Evolutionary conservation across 2,329 filamentous ascomycete genomes (phyloP).

Genomic region (Stagonosporopsis rhizophila): DNA sequence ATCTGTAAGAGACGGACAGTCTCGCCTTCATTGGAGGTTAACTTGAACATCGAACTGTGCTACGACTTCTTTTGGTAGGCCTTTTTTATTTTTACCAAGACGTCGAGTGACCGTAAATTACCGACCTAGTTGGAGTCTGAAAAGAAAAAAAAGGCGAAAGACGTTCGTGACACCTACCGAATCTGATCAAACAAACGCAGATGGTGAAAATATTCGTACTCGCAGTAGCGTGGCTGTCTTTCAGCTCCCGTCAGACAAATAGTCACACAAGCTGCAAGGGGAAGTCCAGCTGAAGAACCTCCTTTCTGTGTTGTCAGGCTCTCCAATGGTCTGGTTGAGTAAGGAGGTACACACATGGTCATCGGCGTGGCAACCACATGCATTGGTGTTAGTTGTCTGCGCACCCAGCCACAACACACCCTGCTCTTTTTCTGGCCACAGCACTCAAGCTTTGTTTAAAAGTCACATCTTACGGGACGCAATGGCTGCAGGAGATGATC

Average conservation of each 20-base stretch:
- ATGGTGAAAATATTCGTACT: background rate
- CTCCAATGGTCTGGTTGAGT: background rate
- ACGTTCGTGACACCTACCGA: background rate
- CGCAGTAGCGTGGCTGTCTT: background rate
- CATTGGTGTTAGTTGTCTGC: constrained; percentile 8
- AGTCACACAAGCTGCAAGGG: constrained; percentile 12
- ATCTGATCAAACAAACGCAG: background rate
- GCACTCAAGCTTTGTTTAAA: background rate
- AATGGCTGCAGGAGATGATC: background rate
- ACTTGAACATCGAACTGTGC: no score
- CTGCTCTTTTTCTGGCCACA: constrained; percentile 5
- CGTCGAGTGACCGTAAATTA: no score
- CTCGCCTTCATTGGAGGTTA: no score
- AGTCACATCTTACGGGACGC: background rate
- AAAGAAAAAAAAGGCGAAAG: background rate
- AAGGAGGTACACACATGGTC: constrained; percentile 1
- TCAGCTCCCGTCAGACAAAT: constrained; percentile 3
- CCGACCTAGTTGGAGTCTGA: no score
- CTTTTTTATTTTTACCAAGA: no score
- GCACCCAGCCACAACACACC: background rate
- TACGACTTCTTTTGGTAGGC: no score
- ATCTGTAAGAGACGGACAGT: no score
- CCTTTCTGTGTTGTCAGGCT: background rate
- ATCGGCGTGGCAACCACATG: constrained; percentile 16
- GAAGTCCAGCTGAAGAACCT: background rate